phyloP scores from a whole-genome alignment of 176 grass and related monocot species.

The Hordeum vulgare region DNA sequence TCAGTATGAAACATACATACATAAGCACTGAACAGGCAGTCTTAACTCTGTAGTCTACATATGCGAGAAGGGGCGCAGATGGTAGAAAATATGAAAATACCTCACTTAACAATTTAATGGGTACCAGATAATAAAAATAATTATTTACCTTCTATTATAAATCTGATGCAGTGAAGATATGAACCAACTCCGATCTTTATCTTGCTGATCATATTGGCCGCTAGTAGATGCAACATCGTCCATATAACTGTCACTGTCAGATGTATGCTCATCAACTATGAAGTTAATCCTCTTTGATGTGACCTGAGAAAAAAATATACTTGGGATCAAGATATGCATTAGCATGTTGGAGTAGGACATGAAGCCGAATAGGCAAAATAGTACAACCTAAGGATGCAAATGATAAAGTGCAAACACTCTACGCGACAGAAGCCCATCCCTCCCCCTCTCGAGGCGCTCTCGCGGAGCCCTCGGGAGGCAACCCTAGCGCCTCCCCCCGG shows the following conservation, averaged over 20 bases:
- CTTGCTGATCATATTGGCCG: constrained; percentile 59
- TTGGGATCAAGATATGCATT: constrained; percentile 15
- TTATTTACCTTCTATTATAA: constrained; percentile 74
- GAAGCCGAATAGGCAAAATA: background rate
- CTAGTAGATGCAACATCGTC: constrained; percentile 54
- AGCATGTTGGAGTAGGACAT: constrained; percentile 18
- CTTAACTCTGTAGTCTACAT: background rate
- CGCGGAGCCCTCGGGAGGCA: too few species aligned
- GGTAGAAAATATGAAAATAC: constrained; percentile 20
- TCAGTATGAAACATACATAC: constrained; percentile 14
- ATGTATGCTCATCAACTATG: constrained; percentile 68
- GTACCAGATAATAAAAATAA: background rate
- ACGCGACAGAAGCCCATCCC: too few species aligned
- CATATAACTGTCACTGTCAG: constrained; percentile 46
- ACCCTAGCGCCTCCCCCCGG: too few species aligned
- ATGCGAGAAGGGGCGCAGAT: background rate
- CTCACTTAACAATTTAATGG: constrained; percentile 13
- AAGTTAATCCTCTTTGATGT: constrained; percentile 98
- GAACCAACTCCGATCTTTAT: constrained; percentile 95
- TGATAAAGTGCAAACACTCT: too few species aligned
- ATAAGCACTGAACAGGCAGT: background rate
- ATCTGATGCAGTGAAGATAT: constrained; percentile 85
- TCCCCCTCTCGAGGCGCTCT: too few species aligned
- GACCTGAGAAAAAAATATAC: constrained; percentile 59
- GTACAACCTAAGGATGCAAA: background rate